Evolutionary conservation across 306 rosid genomes (phyloP).

Genomic region (Lathyrus oleraceus): DNA sequence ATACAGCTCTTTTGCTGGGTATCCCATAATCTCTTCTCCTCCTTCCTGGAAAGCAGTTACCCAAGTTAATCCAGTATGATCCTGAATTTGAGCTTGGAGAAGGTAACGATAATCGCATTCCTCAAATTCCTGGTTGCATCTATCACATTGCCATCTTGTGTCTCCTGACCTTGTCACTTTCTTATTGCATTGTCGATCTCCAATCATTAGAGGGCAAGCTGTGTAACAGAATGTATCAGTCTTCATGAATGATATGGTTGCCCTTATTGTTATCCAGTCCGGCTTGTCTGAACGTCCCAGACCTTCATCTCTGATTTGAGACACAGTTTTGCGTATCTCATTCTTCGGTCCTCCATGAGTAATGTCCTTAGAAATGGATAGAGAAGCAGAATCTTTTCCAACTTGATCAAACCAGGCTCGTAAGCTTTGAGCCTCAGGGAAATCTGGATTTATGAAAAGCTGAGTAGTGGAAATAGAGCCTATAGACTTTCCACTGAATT

Average conservation of each 20-base stretch:
- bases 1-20: conserved; percentile 78
- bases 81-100: conserved; percentile 94
- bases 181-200: conserved; percentile 92
- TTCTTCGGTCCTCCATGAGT: conserved; percentile 64
- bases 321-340: conserved; percentile 81
- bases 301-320: conserved; percentile 95
- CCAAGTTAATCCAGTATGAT: conserved; percentile 88
- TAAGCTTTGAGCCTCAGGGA: conserved; percentile 63
- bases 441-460: conserved; percentile 84
- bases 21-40: conserved; percentile 88
- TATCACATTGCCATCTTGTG: conserved; percentile 77
- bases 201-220: conserved; percentile 92
- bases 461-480: conserved; percentile 90
- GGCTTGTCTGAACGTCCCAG: conserved; percentile 92
- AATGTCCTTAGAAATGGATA: conserved; percentile 78
- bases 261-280: conserved; percentile 89
- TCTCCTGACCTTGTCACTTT: conserved; percentile 73
- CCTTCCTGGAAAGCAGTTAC: conserved; percentile 94
- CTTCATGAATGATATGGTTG: conserved; percentile 80
- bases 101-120: conserved; percentile 97
- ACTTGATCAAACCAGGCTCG: conserved; percentile 81
- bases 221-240: conserved; percentile 88
- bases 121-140: conserved; percentile 90
- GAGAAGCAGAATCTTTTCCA: conserved; percentile 67
- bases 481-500: conserved; percentile 87